Conservation (phyloP, 495 filamentous ascomycete genomes). For the Hyaloscypha hepaticicola region DNA sequence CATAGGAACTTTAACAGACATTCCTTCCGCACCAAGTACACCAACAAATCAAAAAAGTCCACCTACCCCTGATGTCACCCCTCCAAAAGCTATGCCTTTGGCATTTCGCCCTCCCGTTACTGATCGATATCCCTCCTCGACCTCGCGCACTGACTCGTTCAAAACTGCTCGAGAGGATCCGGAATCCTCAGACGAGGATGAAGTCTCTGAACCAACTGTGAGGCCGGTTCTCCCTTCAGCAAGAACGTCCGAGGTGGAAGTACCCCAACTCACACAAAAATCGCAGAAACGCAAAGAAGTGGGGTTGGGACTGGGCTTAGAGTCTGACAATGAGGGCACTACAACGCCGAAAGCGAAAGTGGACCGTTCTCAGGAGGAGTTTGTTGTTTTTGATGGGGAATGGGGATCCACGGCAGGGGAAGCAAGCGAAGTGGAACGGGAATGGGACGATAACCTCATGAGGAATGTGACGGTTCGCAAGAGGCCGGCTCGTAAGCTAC, state of each 20-base stretch:
- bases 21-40: constrained; percentile 46
- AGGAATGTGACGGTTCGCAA: constrained; percentile 58
- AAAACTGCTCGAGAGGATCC: constrained; percentile 66
- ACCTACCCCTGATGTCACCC: constrained; percentile 72
- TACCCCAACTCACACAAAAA: constrained; percentile 31
- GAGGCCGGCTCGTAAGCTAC: constrained; percentile 34
- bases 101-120: constrained; percentile 39
- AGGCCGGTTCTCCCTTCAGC: constrained; percentile 46
- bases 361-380: constrained; percentile 36
- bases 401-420: constrained; percentile 37
- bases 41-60: constrained; percentile 64
- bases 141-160: constrained; percentile 71
- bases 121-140: constrained; percentile 48
- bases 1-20: constrained; percentile 33
- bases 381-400: constrained; percentile 49
- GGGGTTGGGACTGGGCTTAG: constrained; percentile 52
- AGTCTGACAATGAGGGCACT: constrained; percentile 36
- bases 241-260: constrained; percentile 42
- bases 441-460: constrained; percentile 55
- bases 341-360: constrained; percentile 25
- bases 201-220: constrained; percentile 38
- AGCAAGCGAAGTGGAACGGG: constrained; percentile 44
- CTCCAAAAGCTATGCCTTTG: constrained; percentile 51
- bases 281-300: constrained; percentile 41
- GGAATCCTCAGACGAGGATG: constrained; percentile 60